phyloP scores from a whole-genome alignment of 2,329 filamentous ascomycete genomes.

The Cytospora leucostoma region DNA sequence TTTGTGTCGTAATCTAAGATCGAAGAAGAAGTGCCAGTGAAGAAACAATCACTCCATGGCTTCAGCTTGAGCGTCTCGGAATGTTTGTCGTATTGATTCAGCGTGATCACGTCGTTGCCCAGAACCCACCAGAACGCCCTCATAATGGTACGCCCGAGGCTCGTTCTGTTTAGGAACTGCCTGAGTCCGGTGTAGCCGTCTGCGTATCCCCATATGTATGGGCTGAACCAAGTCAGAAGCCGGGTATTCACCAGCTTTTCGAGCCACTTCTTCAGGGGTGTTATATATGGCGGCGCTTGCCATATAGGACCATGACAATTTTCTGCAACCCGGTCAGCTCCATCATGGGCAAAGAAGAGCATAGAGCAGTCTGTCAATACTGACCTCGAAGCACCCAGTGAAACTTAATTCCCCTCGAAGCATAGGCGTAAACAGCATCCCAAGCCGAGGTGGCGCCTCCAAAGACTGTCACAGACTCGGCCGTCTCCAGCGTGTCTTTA shows the following conservation, averaged over 20 bases:
- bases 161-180: conserved; percentile 58
- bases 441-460: conserved; percentile 66
- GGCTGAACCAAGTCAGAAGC: conserved; percentile 72
- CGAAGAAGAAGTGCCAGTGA: conserved; percentile 55
- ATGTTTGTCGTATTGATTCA: conserved; percentile 56
- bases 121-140: conserved; percentile 60
- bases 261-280: conserved; percentile 66
- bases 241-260: conserved; percentile 68
- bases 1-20: conserved; percentile 62
- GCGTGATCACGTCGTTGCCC: conserved; percentile 53
- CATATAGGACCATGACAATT: conserved; percentile 59
- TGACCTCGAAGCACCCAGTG: conserved; percentile 61
- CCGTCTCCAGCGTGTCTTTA: conserved; percentile 42
- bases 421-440: conserved; percentile 65
- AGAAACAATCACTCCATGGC: conserved; percentile 54
- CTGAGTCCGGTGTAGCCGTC: conserved; percentile 60
- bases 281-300: conserved; percentile 63
- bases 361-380: conserved; percentile 7
- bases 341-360: background rate
- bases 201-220: conserved; percentile 69
- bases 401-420: conserved; percentile 54
- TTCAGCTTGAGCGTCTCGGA: conserved; percentile 55
- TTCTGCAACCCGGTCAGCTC: background rate
- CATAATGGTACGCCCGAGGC: conserved; percentile 57
- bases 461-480: conserved; percentile 55